Evolutionary conservation across 352 stramenopile species (phyloP), one percentile per base, ranked within the genome.

Genomic region (Phytophthora ramorum): DNA sequence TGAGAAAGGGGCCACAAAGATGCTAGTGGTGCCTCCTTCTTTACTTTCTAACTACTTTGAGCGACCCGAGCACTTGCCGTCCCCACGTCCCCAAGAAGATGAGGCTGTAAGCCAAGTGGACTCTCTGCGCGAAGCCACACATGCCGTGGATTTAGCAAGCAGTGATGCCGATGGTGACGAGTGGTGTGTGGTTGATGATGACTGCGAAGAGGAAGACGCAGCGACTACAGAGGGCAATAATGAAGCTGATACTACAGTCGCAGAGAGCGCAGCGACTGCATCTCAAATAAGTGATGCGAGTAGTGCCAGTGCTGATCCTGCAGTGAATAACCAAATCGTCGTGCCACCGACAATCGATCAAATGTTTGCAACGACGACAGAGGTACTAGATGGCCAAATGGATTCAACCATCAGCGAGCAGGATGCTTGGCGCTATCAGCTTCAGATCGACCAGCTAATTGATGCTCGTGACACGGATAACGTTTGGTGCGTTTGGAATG

Each of bases 391-490:
- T 26, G 45, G 38, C 12, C 22, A 61, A 34, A 14, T 53, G 17
- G 63, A 71, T 38, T 37, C 10, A 19, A 58, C 20, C 4, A 43
- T 66, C 14, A 60, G 53, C 12, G 35, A 69, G 20, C 56, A 69
- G 1, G 81, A 89, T 44, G 53, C 65, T 22, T 95, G 87, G 87
- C 72, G 85, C 16, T 83, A 80, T 28, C 22, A 84, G 22, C 66
- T 95, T 35, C 12, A 81, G 47, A 24, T 79, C 9, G 77, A 59
- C 9, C 73, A 95, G 55, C 70, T 90, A 30, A 60, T 95, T 8
- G 85, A 95, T 38, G 83, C 80, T 4, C 63, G 79, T 44, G 87
- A 93, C 61, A 92, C 79, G 20, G 76, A 85, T 46, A 82, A 81
- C 7, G 81, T 85, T 45, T 95, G 86, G 86, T 89, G 41, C 16